Evolutionary conservation across 495 filamentous ascomycete species (phyloP), one percentile per base, ranked within the genome.

Genomic region (Cryomyces antarcticus): DNA sequence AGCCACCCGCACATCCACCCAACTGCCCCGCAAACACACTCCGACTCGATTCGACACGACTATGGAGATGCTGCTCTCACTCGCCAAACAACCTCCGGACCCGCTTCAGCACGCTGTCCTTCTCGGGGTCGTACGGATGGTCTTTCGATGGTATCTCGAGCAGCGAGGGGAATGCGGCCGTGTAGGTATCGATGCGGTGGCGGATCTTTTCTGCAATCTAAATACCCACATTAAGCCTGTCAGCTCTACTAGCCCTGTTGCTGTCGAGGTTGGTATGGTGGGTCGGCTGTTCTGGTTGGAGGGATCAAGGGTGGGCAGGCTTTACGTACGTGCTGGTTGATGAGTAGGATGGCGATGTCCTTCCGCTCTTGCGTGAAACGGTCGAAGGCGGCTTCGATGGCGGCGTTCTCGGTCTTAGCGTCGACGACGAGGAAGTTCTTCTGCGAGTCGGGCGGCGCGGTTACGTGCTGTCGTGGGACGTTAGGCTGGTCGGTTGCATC

Each of bases 121-220:
- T 99, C 65, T 99, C 89, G 0, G 89, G 89, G 51, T 99, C 92
- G 53, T 96, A 99, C 6, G 89, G 89, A 54, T 99, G 89, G 57
- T 99, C 89, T 68, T 99, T 99, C 66, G 85, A 93, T 29, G 92
- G 92, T 44, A 96, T 96, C 64, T 99, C 92, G 46, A 99, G 76
- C 41, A 85, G 55, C 17, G 77, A 64, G 12, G 80, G 80, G 60
- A 85, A 84, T 4, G 80, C 80, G 17, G 75, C 72, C 6, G 74
- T 80, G 59, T 80, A 80, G 12, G 68, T 70, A 52, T 85, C 80
- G 49, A 85, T 67, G 37, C 74, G 72, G 58, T 85, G 71, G 48
- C 92, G 71, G 69, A 99, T 99, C 55, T 76, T 74, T 55, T 99
- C 92, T 17, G 92, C 92, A 2, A 24, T 24, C 17, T 24, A 24